These are phyloP conservation scores for Flaveria linearis DNA, from an alignment of 129 eudicot genomes.

Conservation along the genomic window DNA sequence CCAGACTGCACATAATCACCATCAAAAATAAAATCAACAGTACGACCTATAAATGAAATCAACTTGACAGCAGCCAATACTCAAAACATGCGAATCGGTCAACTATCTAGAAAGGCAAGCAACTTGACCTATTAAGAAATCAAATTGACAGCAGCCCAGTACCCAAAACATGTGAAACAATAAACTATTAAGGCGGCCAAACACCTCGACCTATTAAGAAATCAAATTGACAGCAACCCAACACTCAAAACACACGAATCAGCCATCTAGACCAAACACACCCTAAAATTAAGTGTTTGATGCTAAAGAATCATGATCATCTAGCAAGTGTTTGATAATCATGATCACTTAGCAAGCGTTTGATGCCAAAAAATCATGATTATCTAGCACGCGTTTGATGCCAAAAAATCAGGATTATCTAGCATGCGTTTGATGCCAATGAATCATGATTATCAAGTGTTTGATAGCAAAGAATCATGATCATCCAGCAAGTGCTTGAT, in stretches of 20 bases:
- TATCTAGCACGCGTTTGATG: neutral
- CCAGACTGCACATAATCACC: constrained; percentile 37
- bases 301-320: neutral
- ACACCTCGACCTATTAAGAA: neutral
- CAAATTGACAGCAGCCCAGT: neutral
- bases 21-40: constrained; percentile 10
- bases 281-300: neutral
- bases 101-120: constrained; percentile 1
- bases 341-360: neutral
- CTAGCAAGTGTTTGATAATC: neutral
- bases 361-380: neutral
- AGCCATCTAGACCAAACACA: neutral
- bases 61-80: neutral
- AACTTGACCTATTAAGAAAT: neutral
- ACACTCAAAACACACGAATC: neutral
- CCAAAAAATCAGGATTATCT: neutral
- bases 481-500: neutral
- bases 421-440: no score
- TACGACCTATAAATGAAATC: neutral
- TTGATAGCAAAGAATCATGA: neutral
- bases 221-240: neutral
- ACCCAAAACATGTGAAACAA: neutral
- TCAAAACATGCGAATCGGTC: neutral
- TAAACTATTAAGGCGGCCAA: neutral
- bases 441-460: no score